Conservation (phyloP, 2,329 filamentous ascomycete genomes). For the Scedosporium boydii region DNA sequence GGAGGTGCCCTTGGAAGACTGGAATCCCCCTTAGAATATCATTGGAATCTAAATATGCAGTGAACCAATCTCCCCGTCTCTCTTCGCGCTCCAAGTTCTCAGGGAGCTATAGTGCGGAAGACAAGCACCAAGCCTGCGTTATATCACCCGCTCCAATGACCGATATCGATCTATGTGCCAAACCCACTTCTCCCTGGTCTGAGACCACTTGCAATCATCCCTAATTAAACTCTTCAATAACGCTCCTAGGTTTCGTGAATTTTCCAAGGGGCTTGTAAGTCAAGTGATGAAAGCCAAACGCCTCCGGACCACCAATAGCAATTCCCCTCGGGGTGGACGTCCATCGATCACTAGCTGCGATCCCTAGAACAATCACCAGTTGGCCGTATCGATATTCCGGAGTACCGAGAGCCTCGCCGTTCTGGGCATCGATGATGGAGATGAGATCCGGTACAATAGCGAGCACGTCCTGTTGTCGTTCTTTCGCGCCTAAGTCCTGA, state of each 20-base stretch:
- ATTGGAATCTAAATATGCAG: no score
- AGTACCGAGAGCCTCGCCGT: conserved; percentile 45
- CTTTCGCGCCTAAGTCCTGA: background rate
- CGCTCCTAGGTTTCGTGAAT: conserved; percentile 38
- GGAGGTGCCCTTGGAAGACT: no score
- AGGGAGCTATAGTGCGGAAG: background rate
- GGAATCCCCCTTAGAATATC: background rate
- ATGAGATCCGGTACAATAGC: conserved; percentile 49
- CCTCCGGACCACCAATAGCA: conserved; percentile 37
- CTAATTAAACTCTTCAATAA: conserved; percentile 38
- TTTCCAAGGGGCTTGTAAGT: conserved; percentile 36
- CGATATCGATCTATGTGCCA: no score
- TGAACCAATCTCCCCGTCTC: background rate
- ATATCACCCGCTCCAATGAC: no score
- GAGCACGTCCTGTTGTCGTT: conserved; percentile 24
- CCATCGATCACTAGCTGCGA: conserved; percentile 34
- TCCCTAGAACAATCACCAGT: conserved; percentile 37
- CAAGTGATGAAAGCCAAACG: conserved; percentile 37
- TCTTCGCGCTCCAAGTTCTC: background rate
- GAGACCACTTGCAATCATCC: no score
- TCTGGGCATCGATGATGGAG: conserved; percentile 44
- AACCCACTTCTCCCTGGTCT: no score
- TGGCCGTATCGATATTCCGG: conserved; percentile 47
- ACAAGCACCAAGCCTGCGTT: no score
- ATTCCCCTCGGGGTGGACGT: conserved; percentile 34